Evolutionary conservation across 2,329 filamentous ascomycete species (phyloP), one percentile per base, ranked within the genome.

Genomic region (Plectosphaerella sp.): DNA sequence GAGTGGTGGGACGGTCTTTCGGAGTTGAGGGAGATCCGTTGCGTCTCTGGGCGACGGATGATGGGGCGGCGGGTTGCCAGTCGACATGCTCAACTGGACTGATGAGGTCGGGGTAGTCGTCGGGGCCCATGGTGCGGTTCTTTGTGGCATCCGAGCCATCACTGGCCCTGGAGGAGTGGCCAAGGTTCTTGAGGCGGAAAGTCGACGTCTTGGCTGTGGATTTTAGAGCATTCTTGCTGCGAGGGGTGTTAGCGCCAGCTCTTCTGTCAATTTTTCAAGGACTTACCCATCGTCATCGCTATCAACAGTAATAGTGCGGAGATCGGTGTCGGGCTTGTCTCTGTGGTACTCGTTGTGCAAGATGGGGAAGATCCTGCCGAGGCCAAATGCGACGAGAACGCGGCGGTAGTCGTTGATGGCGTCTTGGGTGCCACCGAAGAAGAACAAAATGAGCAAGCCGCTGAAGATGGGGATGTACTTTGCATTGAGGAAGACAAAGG

Each of bases 391-490:
- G 6, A 79, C 59, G 6, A 75, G 58, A 6, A 62, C 57, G 1
- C 56, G 49, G 18, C 77, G 70, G 61, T 83, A 83, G 49, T 67
- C 67, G 52, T 78, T 77, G 54, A 75, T 66, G 11, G 77, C 77
- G 28, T 83, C 79, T 24, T 70, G 71, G n/a, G 76, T 80, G 53
- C 73, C 73, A 45, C 81, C 80, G 51, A 83, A 84, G 63, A 80
- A 81, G 28, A 73, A 42, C 42, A 82, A 77, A 47, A 83, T 70
- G 46, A 74, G 69, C 1, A 77, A 59, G 5, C 71, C 67, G 3
- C 77, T 73, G 3, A 78, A 48, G 50, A 80, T 75, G 20, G 72
- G 56, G 18, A 82, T 70, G 65, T 78, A 84, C 50, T 68, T 69
- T 53, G 72, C 69, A 57, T 79, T 77, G 58, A 79, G 58, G 47